A percentile compares a stretch with the other conserved stretches of the same genome.
These are phyloP conservation scores for Ceratocystis diversiconidia DNA, from an alignment of 2,329 filamentous ascomycete genomes.

Conservation along the genomic window DNA sequence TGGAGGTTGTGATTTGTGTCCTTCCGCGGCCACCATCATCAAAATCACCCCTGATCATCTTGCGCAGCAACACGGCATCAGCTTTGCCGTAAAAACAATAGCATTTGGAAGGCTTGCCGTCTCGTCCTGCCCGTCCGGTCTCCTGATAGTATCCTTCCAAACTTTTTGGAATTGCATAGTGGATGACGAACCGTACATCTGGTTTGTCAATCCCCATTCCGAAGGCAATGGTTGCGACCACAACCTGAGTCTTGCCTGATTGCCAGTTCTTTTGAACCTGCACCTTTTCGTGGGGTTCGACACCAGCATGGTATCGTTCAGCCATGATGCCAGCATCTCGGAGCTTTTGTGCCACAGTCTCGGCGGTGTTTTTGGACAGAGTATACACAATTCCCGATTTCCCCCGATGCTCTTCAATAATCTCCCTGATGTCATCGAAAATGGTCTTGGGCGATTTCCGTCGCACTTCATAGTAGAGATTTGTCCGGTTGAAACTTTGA, in stretches of 20 bases:
- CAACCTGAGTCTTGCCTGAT: slow-evolving; percentile 61
- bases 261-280: slow-evolving; percentile 74
- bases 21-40: slow-evolving; percentile 27
- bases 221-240: slow-evolving; percentile 96
- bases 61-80: slow-evolving; percentile 59
- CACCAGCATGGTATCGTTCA: slow-evolving; percentile 71
- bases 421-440: slow-evolving; percentile 37
- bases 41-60: slow-evolving; percentile 72
- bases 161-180: slow-evolving; percentile 84
- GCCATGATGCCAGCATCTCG: slow-evolving; percentile 53
- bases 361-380: slow-evolving; percentile 69
- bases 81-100: slow-evolving; percentile 76
- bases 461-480: slow-evolving; percentile 76
- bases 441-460: slow-evolving; percentile 48
- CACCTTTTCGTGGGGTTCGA: slow-evolving; percentile 53
- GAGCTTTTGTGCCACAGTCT: slow-evolving; percentile 62
- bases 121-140: slow-evolving; percentile 84
- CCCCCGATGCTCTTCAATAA: slow-evolving; percentile 51
- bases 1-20: slow-evolving; percentile 26
- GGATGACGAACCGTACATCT: slow-evolving; percentile 91
- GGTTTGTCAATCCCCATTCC: slow-evolving; percentile 99
- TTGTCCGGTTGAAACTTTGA: slow-evolving; percentile 95
- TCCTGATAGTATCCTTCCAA: slow-evolving; percentile 98
- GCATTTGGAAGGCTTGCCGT: slow-evolving; percentile 75
- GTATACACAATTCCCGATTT: slow-evolving; percentile 90